Evolutionary conservation across 1,284 basidiomycete genomes (phyloP).

Genomic region (Porogramme epimiltina): DNA sequence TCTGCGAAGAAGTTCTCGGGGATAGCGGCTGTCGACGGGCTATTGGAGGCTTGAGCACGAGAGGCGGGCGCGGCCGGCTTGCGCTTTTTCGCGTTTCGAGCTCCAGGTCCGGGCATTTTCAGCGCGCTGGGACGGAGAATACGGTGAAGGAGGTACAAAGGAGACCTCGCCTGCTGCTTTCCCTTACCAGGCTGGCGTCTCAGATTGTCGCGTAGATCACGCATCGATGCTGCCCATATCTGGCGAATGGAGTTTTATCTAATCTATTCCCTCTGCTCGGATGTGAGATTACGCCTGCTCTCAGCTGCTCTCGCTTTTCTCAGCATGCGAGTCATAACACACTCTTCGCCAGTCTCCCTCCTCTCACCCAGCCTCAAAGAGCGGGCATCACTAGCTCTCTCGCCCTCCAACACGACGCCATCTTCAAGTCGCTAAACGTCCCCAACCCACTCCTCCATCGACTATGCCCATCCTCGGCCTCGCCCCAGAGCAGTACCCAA

Average conservation of each 20-base stretch:
- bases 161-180: no score
- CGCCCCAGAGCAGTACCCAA: conserved; percentile 41
- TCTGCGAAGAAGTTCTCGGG: conserved; percentile 39
- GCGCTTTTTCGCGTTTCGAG: conserved; percentile 6
- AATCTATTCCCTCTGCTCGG: conserved; percentile 1
- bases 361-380: not conserved
- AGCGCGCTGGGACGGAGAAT: not conserved
- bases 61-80: conserved; percentile 4
- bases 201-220: no score
- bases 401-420: not conserved
- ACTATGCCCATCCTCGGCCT: conserved; percentile 52
- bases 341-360: not conserved
- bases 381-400: not conserved
- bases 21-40: conserved; percentile 5
- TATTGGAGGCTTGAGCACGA: not conserved
- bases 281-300: not conserved
- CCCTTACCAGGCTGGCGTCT: not conserved
- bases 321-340: conserved; percentile 12
- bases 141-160: not conserved
- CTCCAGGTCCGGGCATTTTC: conserved; percentile 16
- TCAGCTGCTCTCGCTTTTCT: conserved; percentile 1
- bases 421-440: not conserved
- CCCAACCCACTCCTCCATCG: no score
- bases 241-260: conserved; percentile 10
- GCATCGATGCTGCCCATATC: not conserved